A percentile compares a stretch with the other conserved stretches of the same genome.
phyloP scores from a whole-genome alignment of 1,139 yeast species.

The Magnusiomyces paraingens region DNA sequence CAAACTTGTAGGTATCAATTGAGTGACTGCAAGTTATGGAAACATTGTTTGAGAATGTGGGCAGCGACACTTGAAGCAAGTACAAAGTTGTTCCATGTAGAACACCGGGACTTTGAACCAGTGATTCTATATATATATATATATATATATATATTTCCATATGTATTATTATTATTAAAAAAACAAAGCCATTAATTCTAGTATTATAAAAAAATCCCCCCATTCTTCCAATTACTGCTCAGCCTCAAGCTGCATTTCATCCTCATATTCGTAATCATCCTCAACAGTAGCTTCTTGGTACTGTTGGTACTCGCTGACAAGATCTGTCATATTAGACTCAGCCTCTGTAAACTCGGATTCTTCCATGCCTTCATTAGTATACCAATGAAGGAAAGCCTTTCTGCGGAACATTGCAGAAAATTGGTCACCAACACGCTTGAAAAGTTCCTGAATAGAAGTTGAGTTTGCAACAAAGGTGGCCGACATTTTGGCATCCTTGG shows the following conservation, averaged over 20 bases:
- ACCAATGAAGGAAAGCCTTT: conserved; percentile 95
- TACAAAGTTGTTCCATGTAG: too few relatives aligned
- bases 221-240: conserved; percentile 24
- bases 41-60: too few relatives aligned
- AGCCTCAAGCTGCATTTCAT: conserved; percentile 24
- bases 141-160: too few relatives aligned
- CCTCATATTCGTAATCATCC: conserved; percentile 34
- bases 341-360: conserved; percentile 92
- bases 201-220: not conserved
- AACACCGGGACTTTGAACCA: too few relatives aligned
- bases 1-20: too few relatives aligned
- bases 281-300: conserved; percentile 79
- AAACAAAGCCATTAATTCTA: not conserved
- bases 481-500: conserved; percentile 77
- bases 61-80: too few relatives aligned
- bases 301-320: conserved; percentile 86
- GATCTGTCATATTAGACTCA: conserved; percentile 74
- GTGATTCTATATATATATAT: too few relatives aligned
- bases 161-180: not conserved
- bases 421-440: conserved; percentile 84
- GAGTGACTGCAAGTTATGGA: too few relatives aligned
- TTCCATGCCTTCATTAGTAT: conserved; percentile 93
- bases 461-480: conserved; percentile 92
- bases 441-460: conserved; percentile 84
- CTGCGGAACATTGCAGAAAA: conserved; percentile 89